Base-by-base conservation (phyloP, 345 rosid genomes). In the Noccaea bulbosa region DNA sequence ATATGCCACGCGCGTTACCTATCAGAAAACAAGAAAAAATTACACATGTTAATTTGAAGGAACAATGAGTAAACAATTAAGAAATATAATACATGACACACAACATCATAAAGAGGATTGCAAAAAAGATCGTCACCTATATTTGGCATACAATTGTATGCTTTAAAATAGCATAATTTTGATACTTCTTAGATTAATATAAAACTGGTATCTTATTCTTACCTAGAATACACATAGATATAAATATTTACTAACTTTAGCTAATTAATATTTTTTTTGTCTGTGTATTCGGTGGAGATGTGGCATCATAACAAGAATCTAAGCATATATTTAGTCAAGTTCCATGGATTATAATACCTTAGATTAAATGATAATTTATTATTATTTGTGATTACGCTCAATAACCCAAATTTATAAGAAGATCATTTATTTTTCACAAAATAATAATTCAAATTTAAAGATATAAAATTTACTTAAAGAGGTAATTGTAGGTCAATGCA, bases 81-180 rank as follows among this genome's bases (percentile, higher is more conserved):
- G 15, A 16, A 35, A 43, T 41, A 57, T 24, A 40, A 35, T 8
- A 58, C 8, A 67, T 9, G 49, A 43, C 8, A 48, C 11, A 17
- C n/a, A 40, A 14, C 57, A 33, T 43, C 38, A 15, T 53, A 54
- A 54, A 62, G 24, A 5, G 57, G 64, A 38, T 3, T 37, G 57
- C 53, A 22, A 69, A 69, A 76, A 63, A 70, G 65, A 55, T 22
- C 55, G 48, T 62, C 22, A 69, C 62, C 79, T 76, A 70, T 48
- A 76, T 76, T 63, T 76, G 79, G 79, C 75, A 76, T 76, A 69
- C 75, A 76, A 55, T 64, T 5, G 75, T 56, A 69, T 63, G 71
- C 62, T 76, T 56, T 46, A 33, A 76, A 55, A 34, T 70, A 70
- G 75, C 70, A 70, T 70, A 47, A 53, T 27, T 55, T 54, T 55